Percentiles rank a stretch among this genome's conserved stretches.
Conservation (phyloP, 192 early-diverging fungal genomes). For the Spizellomyces punctatus region DNA sequence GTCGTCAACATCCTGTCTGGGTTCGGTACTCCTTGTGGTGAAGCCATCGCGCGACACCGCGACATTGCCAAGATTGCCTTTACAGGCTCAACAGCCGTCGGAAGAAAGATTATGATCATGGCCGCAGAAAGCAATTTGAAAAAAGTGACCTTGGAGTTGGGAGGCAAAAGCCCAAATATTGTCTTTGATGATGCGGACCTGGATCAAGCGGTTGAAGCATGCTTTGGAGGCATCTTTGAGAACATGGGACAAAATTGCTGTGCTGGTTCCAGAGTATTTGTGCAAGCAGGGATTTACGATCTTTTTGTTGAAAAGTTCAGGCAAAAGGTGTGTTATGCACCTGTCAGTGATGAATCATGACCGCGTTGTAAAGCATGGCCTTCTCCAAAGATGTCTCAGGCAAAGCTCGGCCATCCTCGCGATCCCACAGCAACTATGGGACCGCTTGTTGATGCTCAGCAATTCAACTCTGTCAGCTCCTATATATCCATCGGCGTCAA, state of each 20-base stretch:
- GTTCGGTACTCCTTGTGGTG: slow-evolving; percentile 38
- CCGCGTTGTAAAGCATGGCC: background rate
- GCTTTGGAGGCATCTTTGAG: slow-evolving; percentile 38
- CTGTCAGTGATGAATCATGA: background rate
- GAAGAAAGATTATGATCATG: slow-evolving; percentile 29
- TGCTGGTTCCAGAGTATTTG: slow-evolving; percentile 54
- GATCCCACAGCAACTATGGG: slow-evolving; percentile 44
- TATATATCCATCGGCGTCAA: slow-evolving; percentile 66
- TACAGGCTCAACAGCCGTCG: slow-evolving; percentile 43
- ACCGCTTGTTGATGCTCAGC: slow-evolving; percentile 56
- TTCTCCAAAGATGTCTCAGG: background rate
- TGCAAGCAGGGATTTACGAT: slow-evolving; percentile 55
- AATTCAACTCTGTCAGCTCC: slow-evolving; percentile 53
- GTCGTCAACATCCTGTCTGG: slow-evolving; percentile 52
- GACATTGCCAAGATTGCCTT: slow-evolving; percentile 39
- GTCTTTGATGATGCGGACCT: slow-evolving; percentile 53
- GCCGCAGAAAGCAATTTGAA: slow-evolving; percentile 44
- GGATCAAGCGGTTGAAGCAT: slow-evolving; percentile 45
- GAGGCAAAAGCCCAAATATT: slow-evolving; percentile 54
- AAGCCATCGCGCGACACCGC: slow-evolving; percentile 42
- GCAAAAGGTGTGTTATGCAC: slow-evolving; percentile 11
- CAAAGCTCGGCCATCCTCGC: slow-evolving; percentile 50
- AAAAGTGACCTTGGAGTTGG: slow-evolving; percentile 53
- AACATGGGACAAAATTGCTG: slow-evolving; percentile 58
- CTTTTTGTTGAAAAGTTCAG: slow-evolving; percentile 40